Conservation (phyloP, 495 filamentous ascomycete genomes). For the Amphirosellinia nigrospora region DNA sequence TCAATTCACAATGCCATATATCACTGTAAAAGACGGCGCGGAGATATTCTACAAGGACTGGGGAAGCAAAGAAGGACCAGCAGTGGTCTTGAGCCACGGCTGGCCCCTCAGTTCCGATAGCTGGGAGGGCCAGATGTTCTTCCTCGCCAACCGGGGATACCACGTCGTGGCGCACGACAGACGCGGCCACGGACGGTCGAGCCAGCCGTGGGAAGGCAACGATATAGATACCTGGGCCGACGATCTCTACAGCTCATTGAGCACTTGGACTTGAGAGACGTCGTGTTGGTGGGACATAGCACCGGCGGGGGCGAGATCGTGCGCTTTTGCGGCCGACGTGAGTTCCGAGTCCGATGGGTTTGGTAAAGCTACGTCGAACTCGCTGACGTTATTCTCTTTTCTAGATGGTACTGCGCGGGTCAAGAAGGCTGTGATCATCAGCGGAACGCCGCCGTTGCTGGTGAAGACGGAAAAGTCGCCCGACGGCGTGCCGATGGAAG, state of each 20-base stretch:
- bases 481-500: not conserved
- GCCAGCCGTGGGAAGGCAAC: constrained; percentile 4
- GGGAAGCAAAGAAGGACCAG: not conserved
- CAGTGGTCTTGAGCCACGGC: not conserved
- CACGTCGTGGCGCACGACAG: not conserved
- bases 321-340: not conserved
- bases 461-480: not conserved
- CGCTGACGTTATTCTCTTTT: not conserved
- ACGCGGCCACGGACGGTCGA: not conserved
- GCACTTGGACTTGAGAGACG: not conserved
- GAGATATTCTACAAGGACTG: constrained; percentile 1
- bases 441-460: not conserved
- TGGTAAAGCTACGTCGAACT: not conserved
- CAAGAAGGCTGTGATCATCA: constrained; percentile 1
- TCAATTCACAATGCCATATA: not conserved
- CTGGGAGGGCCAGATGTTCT: not conserved
- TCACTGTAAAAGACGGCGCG: not conserved
- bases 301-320: not conserved
- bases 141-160: not conserved
- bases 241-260: not conserved
- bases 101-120: not conserved
- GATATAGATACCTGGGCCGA: not conserved
- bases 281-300: not conserved
- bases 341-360: too few species aligned
- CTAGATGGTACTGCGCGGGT: not conserved